Conservation (phyloP, 192 early-diverging fungal species). For the Coemansia sp. region DNA sequence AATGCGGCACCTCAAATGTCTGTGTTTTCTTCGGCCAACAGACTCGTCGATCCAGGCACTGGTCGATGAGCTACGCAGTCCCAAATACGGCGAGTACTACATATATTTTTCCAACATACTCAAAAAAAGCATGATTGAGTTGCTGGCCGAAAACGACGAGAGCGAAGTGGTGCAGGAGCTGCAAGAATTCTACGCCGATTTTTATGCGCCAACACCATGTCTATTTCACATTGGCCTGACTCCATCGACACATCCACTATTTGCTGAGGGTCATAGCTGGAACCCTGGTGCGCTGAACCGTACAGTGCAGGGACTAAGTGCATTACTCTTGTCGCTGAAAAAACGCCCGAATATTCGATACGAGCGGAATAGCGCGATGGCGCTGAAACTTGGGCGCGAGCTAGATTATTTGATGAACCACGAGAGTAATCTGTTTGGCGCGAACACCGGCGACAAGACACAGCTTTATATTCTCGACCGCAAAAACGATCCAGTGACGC, state of each 20-base stretch:
- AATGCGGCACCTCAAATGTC: conserved; percentile 94
- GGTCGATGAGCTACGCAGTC: conserved; percentile 87
- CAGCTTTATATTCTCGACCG: conserved; percentile 92
- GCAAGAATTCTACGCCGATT: conserved; percentile 96
- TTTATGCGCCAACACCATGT: conserved; percentile 76
- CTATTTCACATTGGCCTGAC: conserved; percentile 77
- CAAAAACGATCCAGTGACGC: conserved; percentile 93
- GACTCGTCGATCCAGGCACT: conserved; percentile 80
- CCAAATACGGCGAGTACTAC: conserved; percentile 95
- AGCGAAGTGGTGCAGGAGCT: conserved; percentile 92
- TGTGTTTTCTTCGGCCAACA: conserved; percentile 89
- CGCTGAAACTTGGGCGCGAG: conserved; percentile 78
- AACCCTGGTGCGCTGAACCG: conserved; percentile 73
- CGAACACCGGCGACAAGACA: conserved; percentile 62
- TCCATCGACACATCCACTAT: conserved; percentile 64
- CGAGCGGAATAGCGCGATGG: conserved; percentile 79
- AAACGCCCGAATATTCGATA: conserved; percentile 92
- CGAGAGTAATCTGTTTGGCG: conserved; percentile 43
- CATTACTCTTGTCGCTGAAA: conserved; percentile 80
- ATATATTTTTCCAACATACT: conserved; percentile 96
- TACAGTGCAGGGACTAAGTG: conserved; percentile 72
- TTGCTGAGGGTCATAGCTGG: conserved; percentile 77
- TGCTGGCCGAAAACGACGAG: conserved; percentile 93
- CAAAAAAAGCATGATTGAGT: conserved; percentile 86
- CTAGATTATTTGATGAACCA: conserved; percentile 48